A percentile compares a stretch with the other conserved stretches of the same genome.
Evolutionary conservation across 768 basidiomycete species (phyloP).

Genomic region (Lentinula edodes): DNA sequence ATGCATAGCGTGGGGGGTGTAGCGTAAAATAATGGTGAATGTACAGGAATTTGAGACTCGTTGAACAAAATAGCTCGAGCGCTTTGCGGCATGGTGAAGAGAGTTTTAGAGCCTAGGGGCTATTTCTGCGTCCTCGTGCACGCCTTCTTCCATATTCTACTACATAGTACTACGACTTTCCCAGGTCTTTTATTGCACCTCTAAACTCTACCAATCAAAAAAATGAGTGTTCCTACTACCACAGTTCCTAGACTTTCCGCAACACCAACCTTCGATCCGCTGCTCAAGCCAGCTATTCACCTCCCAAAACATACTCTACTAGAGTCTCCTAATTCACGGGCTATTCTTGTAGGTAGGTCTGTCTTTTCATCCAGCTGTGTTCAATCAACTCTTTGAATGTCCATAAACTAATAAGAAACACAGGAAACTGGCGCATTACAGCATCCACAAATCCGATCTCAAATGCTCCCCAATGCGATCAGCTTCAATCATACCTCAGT

Average conservation of each 20-base stretch:
- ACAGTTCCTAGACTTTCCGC: not conserved
- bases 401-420: not conserved
- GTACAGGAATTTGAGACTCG: too few relatives aligned
- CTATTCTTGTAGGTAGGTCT: slow-evolving; percentile 49
- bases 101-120: too few relatives aligned
- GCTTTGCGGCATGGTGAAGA: too few relatives aligned
- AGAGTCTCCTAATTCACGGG: slow-evolving; percentile 66
- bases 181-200: too few relatives aligned
- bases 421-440: slow-evolving; percentile 53
- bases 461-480: slow-evolving; percentile 69
- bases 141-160: too few relatives aligned
- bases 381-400: too few relatives aligned
- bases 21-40: too few relatives aligned
- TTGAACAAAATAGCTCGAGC: too few relatives aligned
- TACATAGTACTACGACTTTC: too few relatives aligned
- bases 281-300: slow-evolving; percentile 29
- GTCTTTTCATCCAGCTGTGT: slow-evolving; percentile 15
- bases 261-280: not conserved
- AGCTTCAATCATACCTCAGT: slow-evolving; percentile 54
- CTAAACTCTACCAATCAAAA: not conserved
- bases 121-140: too few relatives aligned
- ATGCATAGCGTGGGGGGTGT: too few relatives aligned
- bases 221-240: not conserved
- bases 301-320: slow-evolving; percentile 59
- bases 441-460: slow-evolving; percentile 76